Evolutionary conservation across 176 grass and related monocot species (phyloP), one percentile per base, ranked within the genome.

Genomic region (Urochloa ruziziensis): DNA sequence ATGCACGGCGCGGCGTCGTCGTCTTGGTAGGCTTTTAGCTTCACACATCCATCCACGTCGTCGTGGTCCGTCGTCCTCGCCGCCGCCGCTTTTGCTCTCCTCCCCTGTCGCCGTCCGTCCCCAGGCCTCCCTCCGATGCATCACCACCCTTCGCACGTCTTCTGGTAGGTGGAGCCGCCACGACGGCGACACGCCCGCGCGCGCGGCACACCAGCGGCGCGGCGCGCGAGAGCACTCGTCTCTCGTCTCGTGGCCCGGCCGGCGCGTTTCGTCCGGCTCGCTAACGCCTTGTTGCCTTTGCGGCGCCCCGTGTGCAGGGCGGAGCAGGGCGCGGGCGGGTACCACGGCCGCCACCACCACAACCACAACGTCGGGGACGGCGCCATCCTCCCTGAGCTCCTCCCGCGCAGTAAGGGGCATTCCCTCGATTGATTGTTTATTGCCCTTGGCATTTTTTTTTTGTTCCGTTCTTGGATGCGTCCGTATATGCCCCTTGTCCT

Each of bases 321-420:
- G 80, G 91, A 94, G 73, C 89, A 90, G 73, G 74, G 76, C 56
- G 62, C 82, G 57, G 70, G 82, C 84, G 93, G 89, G 82, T 94
- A 83, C 93, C 86, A n/a, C n/a, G n/a, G n/a, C n/a, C n/a, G n/a
- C n/a, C n/a, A 81, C 52, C 21, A 56, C 52, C 52, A 90, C 89
- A 87, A 80, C 91, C 88, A 39, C 35, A 1, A 88, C 93, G 73
- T 94, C 74, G 91, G 93, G 73, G 91, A 96, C 91, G 89, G 87
- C 67, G 87, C 88, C 62, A 43, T 90, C 74, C 86, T 87, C 58
- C 89, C 88, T 63, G 91, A 93, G 21, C 90, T 83, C n/a, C n/a
- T n/a, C 92, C 86, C 75, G 15, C 83, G 83, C 60, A 94, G 93
- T 94, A 73, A 57, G 12, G 18, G n/a, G 5, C 12, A 8, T 23